A percentile compares a stretch with the other conserved stretches of the same genome.
Conservation (phyloP, 2,329 filamentous ascomycete species). For the Ophiostoma pallidulum region DNA sequence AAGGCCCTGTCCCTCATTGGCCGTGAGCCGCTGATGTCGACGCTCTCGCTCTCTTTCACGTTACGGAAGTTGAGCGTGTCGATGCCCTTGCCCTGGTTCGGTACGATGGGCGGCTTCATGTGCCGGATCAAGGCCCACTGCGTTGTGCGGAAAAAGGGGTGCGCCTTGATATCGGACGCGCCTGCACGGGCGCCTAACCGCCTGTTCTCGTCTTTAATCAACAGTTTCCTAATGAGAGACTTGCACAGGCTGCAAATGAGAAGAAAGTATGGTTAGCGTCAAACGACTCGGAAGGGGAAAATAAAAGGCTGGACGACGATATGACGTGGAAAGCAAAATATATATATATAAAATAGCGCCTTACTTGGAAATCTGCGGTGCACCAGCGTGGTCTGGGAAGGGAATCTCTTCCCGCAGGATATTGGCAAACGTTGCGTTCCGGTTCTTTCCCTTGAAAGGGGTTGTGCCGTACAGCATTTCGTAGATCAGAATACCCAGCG, state of each 20-base stretch:
- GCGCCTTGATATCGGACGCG: constrained; percentile 90
- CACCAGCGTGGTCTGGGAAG: constrained; percentile 80
- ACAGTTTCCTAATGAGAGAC: constrained; percentile 85
- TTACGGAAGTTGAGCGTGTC: constrained; percentile 97
- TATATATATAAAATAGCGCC: constrained; percentile 26
- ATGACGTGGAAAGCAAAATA: no score
- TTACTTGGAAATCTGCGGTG: constrained; percentile 85
- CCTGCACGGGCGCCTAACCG: constrained; percentile 88
- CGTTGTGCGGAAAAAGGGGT: constrained; percentile 91
- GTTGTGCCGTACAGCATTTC: constrained; percentile 99
- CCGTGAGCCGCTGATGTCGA: constrained; percentile 64
- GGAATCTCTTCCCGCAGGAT: constrained; percentile 92
- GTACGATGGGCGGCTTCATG: constrained; percentile 95
- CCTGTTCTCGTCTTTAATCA: constrained; percentile 96
- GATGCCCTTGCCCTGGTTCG: constrained; percentile 77
- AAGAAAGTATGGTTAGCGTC: constrained; percentile 6
- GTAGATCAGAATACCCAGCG: constrained; percentile 90
- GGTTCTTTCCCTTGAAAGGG: constrained; percentile 98
- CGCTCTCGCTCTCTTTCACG: constrained; percentile 92
- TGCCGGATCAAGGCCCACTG: constrained; percentile 96
- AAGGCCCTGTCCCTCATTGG: constrained; percentile 59
- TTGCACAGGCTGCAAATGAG: constrained; percentile 72
- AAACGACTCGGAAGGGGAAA: neutral
- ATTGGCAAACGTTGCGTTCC: constrained; percentile 96
- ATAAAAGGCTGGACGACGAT: neutral